Percentiles rank a stretch among this genome's conserved stretches.
These are phyloP conservation scores for Lotmaria passim DNA, from an alignment of 208 protist species.

Conservation along the genomic window DNA sequence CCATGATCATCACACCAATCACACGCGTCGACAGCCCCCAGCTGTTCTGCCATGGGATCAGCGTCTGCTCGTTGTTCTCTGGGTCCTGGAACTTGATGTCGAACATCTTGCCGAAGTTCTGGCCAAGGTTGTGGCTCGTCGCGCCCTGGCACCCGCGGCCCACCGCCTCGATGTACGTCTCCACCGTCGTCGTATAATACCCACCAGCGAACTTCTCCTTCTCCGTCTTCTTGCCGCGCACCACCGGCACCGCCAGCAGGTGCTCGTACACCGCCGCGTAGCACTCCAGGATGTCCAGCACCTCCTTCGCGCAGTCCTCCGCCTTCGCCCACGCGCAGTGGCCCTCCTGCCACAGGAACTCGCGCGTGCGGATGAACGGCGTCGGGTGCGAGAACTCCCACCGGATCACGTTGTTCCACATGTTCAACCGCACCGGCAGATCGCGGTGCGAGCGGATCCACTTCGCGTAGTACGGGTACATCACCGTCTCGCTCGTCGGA, in stretches of 20 bases:
- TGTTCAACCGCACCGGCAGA: slow-evolving; percentile 97
- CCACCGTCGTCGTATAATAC: slow-evolving; percentile 98
- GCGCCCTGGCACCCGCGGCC: slow-evolving; percentile 97
- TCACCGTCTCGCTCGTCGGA: slow-evolving; percentile 99
- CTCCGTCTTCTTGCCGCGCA: slow-evolving; percentile 97
- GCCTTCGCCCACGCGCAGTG: slow-evolving; percentile 94
- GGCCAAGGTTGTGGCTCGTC: slow-evolving; percentile 96
- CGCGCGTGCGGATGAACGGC: slow-evolving; percentile 98
- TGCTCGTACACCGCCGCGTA: slow-evolving; percentile 97
- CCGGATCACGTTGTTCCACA: slow-evolving; percentile 99
- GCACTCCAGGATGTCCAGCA: slow-evolving; percentile 95
- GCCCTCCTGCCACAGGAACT: slow-evolving; percentile 99
- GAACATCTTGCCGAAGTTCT: slow-evolving; percentile 99
- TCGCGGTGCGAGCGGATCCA: slow-evolving; percentile 99
- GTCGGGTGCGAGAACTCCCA: slow-evolving; percentile 99
- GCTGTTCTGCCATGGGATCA: slow-evolving; percentile 98
- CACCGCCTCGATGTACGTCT: slow-evolving; percentile 97
- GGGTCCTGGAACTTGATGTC: slow-evolving; percentile 95
- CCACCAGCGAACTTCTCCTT: slow-evolving; percentile 99
- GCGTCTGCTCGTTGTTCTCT: slow-evolving; percentile 82
- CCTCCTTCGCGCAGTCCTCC: slow-evolving; percentile 95
- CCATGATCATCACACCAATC: slow-evolving; percentile 98
- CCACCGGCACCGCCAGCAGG: slow-evolving; percentile 97
- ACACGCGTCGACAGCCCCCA: slow-evolving; percentile 99
- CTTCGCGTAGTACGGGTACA: slow-evolving; percentile 98